Evolutionary conservation across 2,329 filamentous ascomycete genomes (phyloP).

Genomic region (Diaporthe caulivora): DNA sequence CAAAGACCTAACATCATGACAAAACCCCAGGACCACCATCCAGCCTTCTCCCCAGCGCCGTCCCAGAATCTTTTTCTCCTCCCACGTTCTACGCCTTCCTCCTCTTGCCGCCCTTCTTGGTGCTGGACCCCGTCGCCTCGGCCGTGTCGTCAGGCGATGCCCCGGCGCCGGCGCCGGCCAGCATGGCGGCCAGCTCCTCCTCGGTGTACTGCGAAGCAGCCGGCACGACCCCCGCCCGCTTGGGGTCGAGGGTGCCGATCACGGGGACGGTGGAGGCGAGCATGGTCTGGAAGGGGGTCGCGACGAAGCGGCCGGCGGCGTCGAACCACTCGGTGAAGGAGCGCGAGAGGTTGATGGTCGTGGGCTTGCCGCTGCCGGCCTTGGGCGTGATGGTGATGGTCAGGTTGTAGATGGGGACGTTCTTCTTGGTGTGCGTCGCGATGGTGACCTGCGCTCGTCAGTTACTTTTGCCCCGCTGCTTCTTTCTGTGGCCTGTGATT

Average conservation of each 20-base stretch:
- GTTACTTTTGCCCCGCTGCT: neutral
- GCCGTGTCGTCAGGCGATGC: constrained; percentile 46
- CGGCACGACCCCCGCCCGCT: constrained; percentile 56
- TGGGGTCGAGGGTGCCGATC: constrained; percentile 75
- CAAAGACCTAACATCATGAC: neutral
- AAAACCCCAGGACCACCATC: neutral
- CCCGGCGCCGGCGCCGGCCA: constrained; percentile 53
- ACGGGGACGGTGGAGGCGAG: constrained; percentile 76
- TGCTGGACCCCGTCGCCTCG: constrained; percentile 46
- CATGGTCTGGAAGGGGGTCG: constrained; percentile 82
- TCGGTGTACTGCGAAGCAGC: constrained; percentile 51
- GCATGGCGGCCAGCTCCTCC: constrained; percentile 62
- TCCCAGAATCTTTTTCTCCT: neutral
- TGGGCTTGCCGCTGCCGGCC: constrained; percentile 51
- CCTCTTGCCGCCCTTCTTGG: constrained; percentile 59
- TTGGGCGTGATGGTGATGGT: constrained; percentile 67
- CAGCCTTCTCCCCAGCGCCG: neutral
- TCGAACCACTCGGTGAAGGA: constrained; percentile 86
- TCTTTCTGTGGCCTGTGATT: no score
- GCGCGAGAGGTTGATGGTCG: constrained; percentile 67
- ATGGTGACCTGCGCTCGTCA: constrained; percentile 75
- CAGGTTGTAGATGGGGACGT: constrained; percentile 84
- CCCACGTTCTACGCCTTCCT: constrained; percentile 55
- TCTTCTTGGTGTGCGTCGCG: constrained; percentile 79
- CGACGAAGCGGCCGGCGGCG: constrained; percentile 76